phyloP scores from a whole-genome alignment of 2,329 filamentous ascomycete species.

The Diplodia sapinea region DNA sequence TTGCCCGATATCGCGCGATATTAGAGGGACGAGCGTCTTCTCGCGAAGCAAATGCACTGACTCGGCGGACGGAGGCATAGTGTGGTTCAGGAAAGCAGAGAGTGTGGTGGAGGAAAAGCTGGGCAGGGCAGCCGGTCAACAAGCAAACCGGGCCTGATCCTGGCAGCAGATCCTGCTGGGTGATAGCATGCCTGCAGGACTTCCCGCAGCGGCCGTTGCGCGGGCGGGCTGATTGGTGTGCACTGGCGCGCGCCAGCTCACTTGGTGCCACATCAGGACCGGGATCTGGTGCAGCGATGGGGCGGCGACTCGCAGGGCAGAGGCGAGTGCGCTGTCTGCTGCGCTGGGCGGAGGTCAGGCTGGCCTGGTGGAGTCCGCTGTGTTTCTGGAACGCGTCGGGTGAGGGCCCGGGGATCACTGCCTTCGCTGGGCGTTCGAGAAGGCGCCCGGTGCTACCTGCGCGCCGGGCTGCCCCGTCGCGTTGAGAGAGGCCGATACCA shows the following conservation, averaged over 20 bases:
- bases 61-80: constrained; percentile 25
- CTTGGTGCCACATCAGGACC: constrained; percentile 22
- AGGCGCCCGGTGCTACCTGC: background rate
- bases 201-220: constrained; percentile 4
- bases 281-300: background rate
- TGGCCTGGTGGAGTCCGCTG: constrained; percentile 21
- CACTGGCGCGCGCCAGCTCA: constrained; percentile 21
- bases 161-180: constrained; percentile 15
- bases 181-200: constrained; percentile 27
- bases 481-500: background rate
- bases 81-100: constrained; percentile 6
- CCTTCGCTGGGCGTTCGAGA: constrained; percentile 21
- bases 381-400: constrained; percentile 22
- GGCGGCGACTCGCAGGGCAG: constrained; percentile 11
- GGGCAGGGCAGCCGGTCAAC: constrained; percentile 21
- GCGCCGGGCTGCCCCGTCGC: constrained; percentile 1
- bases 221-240: constrained; percentile 23
- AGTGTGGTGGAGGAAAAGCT: constrained; percentile 10
- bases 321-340: constrained; percentile 18
- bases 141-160: constrained; percentile 21
- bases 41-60: constrained; percentile 25
- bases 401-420: constrained; percentile 22
- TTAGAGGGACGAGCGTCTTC: constrained; percentile 28
- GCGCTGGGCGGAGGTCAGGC: constrained; percentile 17
- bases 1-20: constrained; percentile 31